A percentile compares a stretch with the other conserved stretches of the same genome.
Evolutionary conservation across 1,139 yeast genomes (phyloP).

Genomic region (Geotrichum phurueaensis): DNA sequence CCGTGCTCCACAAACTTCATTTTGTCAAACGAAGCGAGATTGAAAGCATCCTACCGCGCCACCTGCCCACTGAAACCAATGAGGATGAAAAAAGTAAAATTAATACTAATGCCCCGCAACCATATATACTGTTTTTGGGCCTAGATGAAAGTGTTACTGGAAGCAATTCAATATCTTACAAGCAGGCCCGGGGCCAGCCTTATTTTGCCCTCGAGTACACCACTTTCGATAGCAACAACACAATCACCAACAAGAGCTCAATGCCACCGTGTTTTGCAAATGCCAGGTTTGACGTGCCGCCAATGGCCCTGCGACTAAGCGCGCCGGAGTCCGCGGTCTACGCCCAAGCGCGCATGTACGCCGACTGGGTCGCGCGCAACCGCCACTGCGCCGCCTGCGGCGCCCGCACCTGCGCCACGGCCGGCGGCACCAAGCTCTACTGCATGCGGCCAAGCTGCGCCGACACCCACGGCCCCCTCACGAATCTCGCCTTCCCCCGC

Average conservation of each 20-base stretch:
- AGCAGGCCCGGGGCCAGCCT: slow-evolving; percentile 52
- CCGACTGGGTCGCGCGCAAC: slow-evolving; percentile 78
- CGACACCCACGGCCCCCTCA: slow-evolving; percentile 33
- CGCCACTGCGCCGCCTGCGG: slow-evolving; percentile 90
- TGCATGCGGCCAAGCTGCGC: slow-evolving; percentile 47
- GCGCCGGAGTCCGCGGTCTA: slow-evolving; percentile 51
- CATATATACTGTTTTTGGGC: slow-evolving; percentile 58
- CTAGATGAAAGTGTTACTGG: slow-evolving; percentile 50
- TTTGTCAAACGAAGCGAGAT: slow-evolving; percentile 20
- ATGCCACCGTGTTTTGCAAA: slow-evolving; percentile 30
- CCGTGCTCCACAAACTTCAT: slow-evolving; percentile 21
- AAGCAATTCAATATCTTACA: slow-evolving; percentile 31
- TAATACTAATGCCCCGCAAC: too few species aligned
- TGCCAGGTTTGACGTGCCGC: slow-evolving; percentile 31
- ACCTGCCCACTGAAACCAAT: slow-evolving; percentile 28
- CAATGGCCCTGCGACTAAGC: slow-evolving; percentile 26
- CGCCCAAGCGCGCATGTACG: slow-evolving; percentile 75
- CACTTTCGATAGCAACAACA: slow-evolving; percentile 8
- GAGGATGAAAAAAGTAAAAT: too few species aligned
- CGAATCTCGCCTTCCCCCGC: slow-evolving; percentile 74
- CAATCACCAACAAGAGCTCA: slow-evolving; percentile 19
- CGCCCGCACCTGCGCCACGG: slow-evolving; percentile 54
- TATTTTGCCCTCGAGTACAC: slow-evolving; percentile 52
- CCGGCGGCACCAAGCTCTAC: slow-evolving; percentile 76
- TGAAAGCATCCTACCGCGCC: slow-evolving; percentile 34